phyloP scores from a whole-genome alignment of 441 rosid species.

The Populus hybrid region DNA sequence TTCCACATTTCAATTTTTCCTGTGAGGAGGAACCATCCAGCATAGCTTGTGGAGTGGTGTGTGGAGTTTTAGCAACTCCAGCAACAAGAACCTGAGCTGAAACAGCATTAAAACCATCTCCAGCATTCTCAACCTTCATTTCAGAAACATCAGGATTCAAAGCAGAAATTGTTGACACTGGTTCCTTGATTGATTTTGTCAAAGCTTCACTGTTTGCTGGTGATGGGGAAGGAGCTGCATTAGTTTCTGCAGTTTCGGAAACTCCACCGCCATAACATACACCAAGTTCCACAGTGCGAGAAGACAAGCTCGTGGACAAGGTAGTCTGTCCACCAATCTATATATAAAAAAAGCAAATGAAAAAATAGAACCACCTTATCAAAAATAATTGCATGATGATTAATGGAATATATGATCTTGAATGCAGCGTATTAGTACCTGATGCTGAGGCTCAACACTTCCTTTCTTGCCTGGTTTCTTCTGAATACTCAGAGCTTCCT shows the following conservation, averaged over 20 bases:
- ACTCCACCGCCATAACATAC: conserved; percentile 26
- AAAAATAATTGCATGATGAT: background rate
- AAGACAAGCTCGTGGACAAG: conserved; percentile 16
- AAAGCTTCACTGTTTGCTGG: conserved; percentile 27
- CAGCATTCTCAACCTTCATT: conserved; percentile 27
- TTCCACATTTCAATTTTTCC: conserved; percentile 28
- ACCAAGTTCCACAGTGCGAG: conserved; percentile 29
- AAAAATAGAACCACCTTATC: background rate
- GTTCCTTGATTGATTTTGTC: conserved; percentile 22
- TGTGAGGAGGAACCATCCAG: conserved; percentile 16
- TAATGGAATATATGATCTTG: conserved; percentile 4
- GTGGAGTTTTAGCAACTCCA: conserved; percentile 11
- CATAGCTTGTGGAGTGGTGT: conserved; percentile 15
- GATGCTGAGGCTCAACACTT: conserved; percentile 31
- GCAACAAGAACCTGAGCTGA: conserved; percentile 39
- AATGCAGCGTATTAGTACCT: conserved; percentile 39
- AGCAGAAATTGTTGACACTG: conserved; percentile 23
- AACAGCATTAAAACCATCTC: conserved; percentile 26
- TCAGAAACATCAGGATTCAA: conserved; percentile 31
- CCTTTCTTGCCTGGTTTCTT: conserved; percentile 47
- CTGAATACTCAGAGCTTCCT: conserved; percentile 42
- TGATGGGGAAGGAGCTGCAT: conserved; percentile 27
- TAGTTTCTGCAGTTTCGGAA: conserved; percentile 34
- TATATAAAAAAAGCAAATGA: conserved; percentile 13
- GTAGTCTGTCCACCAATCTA: conserved; percentile 41